Evolutionary conservation across 2,329 filamentous ascomycete species (phyloP), one percentile per base, ranked within the genome.

Genomic region (Penicillium brevicompactum): DNA sequence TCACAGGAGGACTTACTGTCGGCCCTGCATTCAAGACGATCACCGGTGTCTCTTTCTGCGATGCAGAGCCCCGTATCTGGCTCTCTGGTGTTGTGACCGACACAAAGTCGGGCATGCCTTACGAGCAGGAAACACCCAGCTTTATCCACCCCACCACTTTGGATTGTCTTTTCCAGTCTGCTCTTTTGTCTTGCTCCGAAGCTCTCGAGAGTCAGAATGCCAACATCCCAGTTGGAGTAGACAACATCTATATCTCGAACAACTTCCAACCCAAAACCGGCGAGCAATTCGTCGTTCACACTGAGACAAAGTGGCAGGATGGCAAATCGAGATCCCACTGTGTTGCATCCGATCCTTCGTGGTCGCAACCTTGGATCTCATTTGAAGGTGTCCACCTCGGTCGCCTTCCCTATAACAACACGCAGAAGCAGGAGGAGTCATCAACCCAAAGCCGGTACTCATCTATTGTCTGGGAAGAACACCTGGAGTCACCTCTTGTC

Each of bases 101-200:
- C 21, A 64, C 62, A 3, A 57, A 53, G 40, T 46, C 49, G 27
- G 49, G 49, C 1, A 62, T 64, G 61, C 64, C 64, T 0, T 42
- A 64, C 31, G 59, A 62, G 40, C 53, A 37, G 9, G 57, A 66
- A 38, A 56, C 51, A 1, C 24, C 57, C 1, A 55, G 51, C 32
- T 53, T 62, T 13, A 58, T 66, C 16, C 62, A 66, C 32, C 64
- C 62, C 5, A 65, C 61, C 13, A 57, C 59, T 4, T 58, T 66
- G 11, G 64, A 66, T 47, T 58, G 52, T 13, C 49, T 66, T 6
- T 65, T 66, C 55, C 62, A 66, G 38, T 57, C 56, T n/a, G 60
- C 59, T 13, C 49, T 66, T 16, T 24, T 66, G 18, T 57, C 62
- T 5, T 57, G 54, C 38, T 61, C 60, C 0, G 55, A 61, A 6